Percentiles rank a stretch among this genome's conserved stretches.
Conservation (phyloP, 371 early-diverging fungal species). For the Furculomyces boomerangus region DNA sequence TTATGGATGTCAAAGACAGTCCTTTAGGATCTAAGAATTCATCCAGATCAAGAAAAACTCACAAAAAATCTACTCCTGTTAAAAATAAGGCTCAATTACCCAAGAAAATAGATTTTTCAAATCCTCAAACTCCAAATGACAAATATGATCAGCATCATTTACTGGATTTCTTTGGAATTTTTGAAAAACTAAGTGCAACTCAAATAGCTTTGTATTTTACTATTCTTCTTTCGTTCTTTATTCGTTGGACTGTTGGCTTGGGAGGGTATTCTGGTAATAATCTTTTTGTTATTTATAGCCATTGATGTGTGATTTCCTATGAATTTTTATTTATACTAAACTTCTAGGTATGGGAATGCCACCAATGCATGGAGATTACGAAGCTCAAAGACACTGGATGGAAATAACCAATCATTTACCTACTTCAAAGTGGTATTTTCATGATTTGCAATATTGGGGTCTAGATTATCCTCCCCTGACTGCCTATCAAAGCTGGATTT, state of each 20-base stretch:
- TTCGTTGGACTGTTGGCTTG: constrained; percentile 54
- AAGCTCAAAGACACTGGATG: constrained; percentile 96
- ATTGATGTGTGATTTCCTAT: not conserved
- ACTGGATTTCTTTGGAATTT: too few relatives aligned
- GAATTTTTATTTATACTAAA: constrained; percentile 9
- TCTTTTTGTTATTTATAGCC: not conserved
- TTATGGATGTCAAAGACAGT: too few relatives aligned
- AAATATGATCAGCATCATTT: too few relatives aligned
- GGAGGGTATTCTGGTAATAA: constrained; percentile 57
- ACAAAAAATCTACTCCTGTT: too few relatives aligned
- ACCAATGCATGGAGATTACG: constrained; percentile 87
- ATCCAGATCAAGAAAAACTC: too few relatives aligned
- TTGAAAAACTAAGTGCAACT: too few relatives aligned
- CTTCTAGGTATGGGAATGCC: constrained; percentile 20
- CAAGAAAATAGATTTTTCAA: too few relatives aligned
- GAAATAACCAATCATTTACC: constrained; percentile 74
- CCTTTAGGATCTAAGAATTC: too few relatives aligned
- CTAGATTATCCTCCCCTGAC: constrained; percentile 94
- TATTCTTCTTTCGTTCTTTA: constrained; percentile 34
- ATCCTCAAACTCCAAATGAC: too few relatives aligned
- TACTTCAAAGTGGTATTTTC: constrained; percentile 63
- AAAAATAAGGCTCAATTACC: too few relatives aligned
- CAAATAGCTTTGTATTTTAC: constrained; percentile 5
- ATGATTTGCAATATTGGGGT: constrained; percentile 80
- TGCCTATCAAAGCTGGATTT: constrained; percentile 74